Base-by-base conservation (phyloP, 176 grass and related monocot species). In the Raddia distichophylla region DNA sequence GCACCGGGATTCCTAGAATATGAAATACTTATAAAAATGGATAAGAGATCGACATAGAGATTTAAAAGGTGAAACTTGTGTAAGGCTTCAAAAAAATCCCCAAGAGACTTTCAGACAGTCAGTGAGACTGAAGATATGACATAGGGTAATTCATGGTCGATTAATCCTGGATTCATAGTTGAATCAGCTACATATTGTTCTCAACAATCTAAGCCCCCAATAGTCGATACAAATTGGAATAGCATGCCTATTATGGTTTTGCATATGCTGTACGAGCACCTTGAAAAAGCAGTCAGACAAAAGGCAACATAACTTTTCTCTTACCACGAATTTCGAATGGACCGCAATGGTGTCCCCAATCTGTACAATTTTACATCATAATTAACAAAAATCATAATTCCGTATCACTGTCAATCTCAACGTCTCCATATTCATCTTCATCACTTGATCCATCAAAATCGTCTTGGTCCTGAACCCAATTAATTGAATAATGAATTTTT, bases 401-500 rank as follows among this genome's bases (percentile, higher is more conserved):
- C 20, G 43, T 56, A 81, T 71, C 74, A 69, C 67, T 60, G 14
- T 69, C 84, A 75, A 34, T 51, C 58, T 79, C 84, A 75, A 34
- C 45, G 50, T 79, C 83, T 4, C 60, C 59, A 18, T 58, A 74
- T 44, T 88, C 67, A 71, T 78, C 78, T 62, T 92, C 90, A 57
- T 93, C 90, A 22, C 82, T 82, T 12, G 87, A 93, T 80, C 93
- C 88, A 67, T 81, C 79, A 71, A 88, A 93, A 81, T 85, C 22
- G 2, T 97, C 89, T 83, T 89, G 53, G 60, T 85, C 75, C 73
- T 89, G 78, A 5, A 64, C 66, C 67, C 81, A 8, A n/a, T 3
- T 44, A 83, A 86, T 16, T 10, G 55, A 6, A 2, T 35, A 62
- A 67, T 71, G 22, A 59, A 37, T 49, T 47, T 80, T 80, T 60